Evolutionary conservation across 78 protist genomes (phyloP).

Genomic region (Speleostelium caveatum): DNA sequence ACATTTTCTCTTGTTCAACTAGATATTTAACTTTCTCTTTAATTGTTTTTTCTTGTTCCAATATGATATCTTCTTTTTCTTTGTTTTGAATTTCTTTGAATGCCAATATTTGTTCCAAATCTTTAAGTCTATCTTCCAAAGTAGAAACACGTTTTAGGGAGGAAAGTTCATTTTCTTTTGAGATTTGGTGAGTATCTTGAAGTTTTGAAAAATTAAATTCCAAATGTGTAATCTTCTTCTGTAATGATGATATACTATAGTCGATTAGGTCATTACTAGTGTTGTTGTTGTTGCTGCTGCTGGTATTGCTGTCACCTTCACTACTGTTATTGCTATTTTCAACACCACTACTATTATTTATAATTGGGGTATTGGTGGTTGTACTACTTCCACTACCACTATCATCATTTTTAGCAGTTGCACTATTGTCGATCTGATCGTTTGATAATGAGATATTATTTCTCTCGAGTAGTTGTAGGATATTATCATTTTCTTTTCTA

Average conservation of each 20-base stretch:
- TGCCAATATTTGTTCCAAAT: neutral
- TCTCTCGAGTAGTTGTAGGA: conserved; percentile 22
- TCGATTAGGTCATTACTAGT: neutral
- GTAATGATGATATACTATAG: conserved; percentile 47
- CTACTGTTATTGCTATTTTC: neutral
- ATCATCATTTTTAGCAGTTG: neutral
- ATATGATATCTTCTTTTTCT: conserved; percentile 28
- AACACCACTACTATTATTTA: neutral
- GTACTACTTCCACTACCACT: neutral
- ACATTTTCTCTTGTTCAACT: conserved; percentile 45
- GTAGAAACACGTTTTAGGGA: neutral
- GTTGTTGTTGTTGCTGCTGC: neutral
- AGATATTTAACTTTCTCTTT: conserved; percentile 34
- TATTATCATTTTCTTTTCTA: conserved; percentile 47
- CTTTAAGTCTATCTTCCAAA: neutral
- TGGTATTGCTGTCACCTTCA: neutral
- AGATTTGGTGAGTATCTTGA: neutral
- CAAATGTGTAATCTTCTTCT: conserved; percentile 28
- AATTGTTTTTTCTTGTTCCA: neutral
- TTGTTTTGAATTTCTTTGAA: neutral
- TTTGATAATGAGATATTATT: conserved; percentile 14
- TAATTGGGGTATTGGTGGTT: neutral
- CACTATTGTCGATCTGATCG: neutral
- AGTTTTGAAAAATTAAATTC: conserved; percentile 43
- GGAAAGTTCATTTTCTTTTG: neutral